Conservation (phyloP, 116 monocot species). For the Iris pallida region DNA sequence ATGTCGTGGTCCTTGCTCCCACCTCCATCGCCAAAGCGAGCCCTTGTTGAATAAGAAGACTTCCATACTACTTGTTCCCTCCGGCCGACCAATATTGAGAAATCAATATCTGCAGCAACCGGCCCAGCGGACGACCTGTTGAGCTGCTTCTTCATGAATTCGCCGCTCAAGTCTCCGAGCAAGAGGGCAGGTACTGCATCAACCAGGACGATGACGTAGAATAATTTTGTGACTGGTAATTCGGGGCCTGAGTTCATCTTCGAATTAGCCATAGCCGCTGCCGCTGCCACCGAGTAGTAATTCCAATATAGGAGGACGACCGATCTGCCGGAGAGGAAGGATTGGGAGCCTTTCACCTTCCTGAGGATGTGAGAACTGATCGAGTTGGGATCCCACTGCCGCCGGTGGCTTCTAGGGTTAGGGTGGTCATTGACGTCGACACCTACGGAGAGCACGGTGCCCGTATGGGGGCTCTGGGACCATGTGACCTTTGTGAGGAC, state of each 20-base stretch:
- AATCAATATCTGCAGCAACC: not conserved
- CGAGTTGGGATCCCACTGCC: not conserved
- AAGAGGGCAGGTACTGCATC: slow-evolving; percentile 28
- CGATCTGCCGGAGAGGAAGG: slow-evolving; percentile 8
- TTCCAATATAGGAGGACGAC: slow-evolving; percentile 46
- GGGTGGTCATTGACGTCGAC: slow-evolving; percentile 17
- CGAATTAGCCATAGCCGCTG: too few relatives aligned
- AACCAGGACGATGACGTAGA: slow-evolving; percentile 45
- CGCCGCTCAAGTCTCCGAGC: slow-evolving; percentile 38
- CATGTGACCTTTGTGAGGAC: slow-evolving; percentile 29
- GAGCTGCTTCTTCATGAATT: slow-evolving; percentile 16
- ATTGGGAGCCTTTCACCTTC: slow-evolving; percentile 36
- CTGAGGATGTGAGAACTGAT: slow-evolving; percentile 11
- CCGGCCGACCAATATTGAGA: not conserved
- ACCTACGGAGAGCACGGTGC: slow-evolving; percentile 30
- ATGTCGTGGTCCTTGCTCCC: slow-evolving; percentile 60
- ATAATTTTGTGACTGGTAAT: slow-evolving; percentile 50
- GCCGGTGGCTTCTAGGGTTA: too few relatives aligned
- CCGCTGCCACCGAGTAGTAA: too few relatives aligned
- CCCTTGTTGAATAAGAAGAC: slow-evolving; percentile 28
- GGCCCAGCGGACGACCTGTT: not conserved
- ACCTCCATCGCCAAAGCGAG: slow-evolving; percentile 36
- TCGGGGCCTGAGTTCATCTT: slow-evolving; percentile 46
- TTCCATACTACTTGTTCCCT: not conserved
- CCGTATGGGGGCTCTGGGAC: slow-evolving; percentile 23